Evolutionary conservation across 768 basidiomycete genomes (phyloP).

Genomic region (Mycena rebaudengoi): DNA sequence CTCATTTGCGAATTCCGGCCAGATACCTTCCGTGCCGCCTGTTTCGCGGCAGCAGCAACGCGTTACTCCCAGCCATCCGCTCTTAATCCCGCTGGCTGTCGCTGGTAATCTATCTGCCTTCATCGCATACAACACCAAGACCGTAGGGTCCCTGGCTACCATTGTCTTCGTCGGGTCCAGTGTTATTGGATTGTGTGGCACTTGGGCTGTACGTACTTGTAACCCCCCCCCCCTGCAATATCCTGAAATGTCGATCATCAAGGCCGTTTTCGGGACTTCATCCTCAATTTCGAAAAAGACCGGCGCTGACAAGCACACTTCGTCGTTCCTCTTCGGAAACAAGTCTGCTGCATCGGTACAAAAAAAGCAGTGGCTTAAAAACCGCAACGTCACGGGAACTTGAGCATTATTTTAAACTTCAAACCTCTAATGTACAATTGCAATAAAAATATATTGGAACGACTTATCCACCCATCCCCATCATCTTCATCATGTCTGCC

Average conservation of each 20-base stretch:
- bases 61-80: slow-evolving; percentile 58
- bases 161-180: slow-evolving; percentile 59
- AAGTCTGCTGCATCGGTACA: slow-evolving; percentile 67
- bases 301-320: slow-evolving; percentile 85
- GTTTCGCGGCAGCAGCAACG: slow-evolving; percentile 36
- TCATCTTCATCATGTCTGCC: slow-evolving; percentile 88
- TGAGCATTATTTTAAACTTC: slow-evolving; percentile 15
- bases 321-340: slow-evolving; percentile 82
- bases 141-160: slow-evolving; percentile 65
- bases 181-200: slow-evolving; percentile 68
- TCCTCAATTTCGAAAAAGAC: slow-evolving; percentile 71
- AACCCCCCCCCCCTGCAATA: background rate
- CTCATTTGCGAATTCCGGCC: slow-evolving; percentile 6
- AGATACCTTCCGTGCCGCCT: slow-evolving; percentile 59
- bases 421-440: slow-evolving; percentile 23
- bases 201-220: slow-evolving; percentile 69
- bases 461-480: slow-evolving; percentile 73
- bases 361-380: slow-evolving; percentile 65
- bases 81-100: slow-evolving; percentile 67
- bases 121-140: slow-evolving; percentile 68
- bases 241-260: slow-evolving; percentile 1
- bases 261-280: slow-evolving; percentile 72
- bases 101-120: slow-evolving; percentile 65
- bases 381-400: slow-evolving; percentile 35
- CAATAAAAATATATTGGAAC: background rate